Base-by-base conservation (phyloP, 2,329 filamentous ascomycete species). In the Colletotrichum sp. region DNA sequence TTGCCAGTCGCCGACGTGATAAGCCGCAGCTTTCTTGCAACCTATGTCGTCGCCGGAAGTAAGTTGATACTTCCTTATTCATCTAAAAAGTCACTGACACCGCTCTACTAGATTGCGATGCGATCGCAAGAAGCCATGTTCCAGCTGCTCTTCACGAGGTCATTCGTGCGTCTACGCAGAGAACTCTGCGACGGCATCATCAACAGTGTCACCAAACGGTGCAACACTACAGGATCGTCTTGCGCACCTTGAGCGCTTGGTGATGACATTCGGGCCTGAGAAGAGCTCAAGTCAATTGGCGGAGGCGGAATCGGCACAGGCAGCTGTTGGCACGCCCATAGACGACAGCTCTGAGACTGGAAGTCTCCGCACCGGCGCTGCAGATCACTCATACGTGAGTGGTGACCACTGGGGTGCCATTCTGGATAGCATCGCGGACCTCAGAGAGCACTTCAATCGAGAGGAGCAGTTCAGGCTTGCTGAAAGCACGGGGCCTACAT, bases 381-480 rank as follows among this genome's bases (percentile, higher is more conserved):
- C 68, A 60, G 83, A 79, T 2, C 76, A 78, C 1, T 78, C 76
- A 34, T 88, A 87, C 39, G 83, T 86, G 13, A 78, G 81, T 24
- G 79, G 83, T 26, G 81, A 79, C 9, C 86, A 87, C 70, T 87
- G 86, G 85, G 81, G 83, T 9, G 83, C 86, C 16, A 81, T 87
- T 3, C 78, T 87, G 5, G 84, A 87, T 39, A 80, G 81, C 34
- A 86, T 87, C 28, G 80, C 85, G 3, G 85, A 87, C 7, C 78
- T 87, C 4, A 85, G 82, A 66, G 81, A 84, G 3, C 81, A 84
- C 13, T 79, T 85, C 10, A 81, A 82, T 1, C 77, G 79, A 6
- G 81, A 84, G 28, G 67, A 74, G 24, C 67, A 28, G 8, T 32
- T 48, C 8, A 64, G 34, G 10, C 32, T 65, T 10, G 32, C 4